A percentile compares a stretch with the other conserved stretches of the same genome.
Conservation (phyloP, 139 green algal genomes). For the Raphidocelis subcapitata region DNA sequence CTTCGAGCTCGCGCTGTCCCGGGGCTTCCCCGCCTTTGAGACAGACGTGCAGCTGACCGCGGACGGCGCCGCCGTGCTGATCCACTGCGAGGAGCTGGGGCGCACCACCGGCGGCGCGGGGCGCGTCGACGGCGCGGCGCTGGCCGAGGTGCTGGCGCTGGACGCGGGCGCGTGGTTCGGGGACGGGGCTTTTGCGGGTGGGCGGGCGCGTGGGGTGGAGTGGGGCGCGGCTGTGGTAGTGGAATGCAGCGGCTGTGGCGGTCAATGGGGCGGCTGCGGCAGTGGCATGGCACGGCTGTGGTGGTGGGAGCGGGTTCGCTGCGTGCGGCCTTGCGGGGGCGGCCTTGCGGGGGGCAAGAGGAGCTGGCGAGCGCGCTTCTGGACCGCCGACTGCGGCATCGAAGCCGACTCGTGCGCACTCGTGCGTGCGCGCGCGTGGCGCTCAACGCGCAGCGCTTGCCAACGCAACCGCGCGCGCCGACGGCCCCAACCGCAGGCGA, state of each 20-base stretch:
- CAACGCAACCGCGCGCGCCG: not conserved
- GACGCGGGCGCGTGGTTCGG: constrained; percentile 46
- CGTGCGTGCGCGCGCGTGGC: not conserved
- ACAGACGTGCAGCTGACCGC: constrained; percentile 45
- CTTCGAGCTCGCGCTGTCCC: constrained; percentile 37
- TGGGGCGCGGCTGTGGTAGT: too few species aligned
- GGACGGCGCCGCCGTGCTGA: constrained; percentile 35
- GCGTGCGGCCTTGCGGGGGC: too few species aligned
- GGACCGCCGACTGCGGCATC: too few species aligned
- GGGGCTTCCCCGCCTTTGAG: constrained; percentile 45
- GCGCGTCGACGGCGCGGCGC: not conserved
- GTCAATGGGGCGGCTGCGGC: too few species aligned
- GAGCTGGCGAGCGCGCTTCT: too few species aligned
- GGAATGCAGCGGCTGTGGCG: too few species aligned
- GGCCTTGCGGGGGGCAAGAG: too few species aligned
- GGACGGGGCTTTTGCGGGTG: constrained; percentile 1
- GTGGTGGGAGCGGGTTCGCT: too few species aligned
- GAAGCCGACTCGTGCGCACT: too few species aligned
- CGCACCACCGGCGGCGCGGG: constrained; percentile 28
- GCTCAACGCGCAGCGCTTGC: not conserved
- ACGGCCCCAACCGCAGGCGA: not conserved
- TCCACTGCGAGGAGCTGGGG: constrained; percentile 42
- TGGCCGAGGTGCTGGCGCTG: constrained; percentile 19
- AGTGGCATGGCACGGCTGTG: too few species aligned
- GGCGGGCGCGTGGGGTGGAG: not conserved